These are phyloP conservation scores for Aureobasidium leucospermi DNA, from an alignment of 2,329 filamentous ascomycete species.

Conservation along the genomic window DNA sequence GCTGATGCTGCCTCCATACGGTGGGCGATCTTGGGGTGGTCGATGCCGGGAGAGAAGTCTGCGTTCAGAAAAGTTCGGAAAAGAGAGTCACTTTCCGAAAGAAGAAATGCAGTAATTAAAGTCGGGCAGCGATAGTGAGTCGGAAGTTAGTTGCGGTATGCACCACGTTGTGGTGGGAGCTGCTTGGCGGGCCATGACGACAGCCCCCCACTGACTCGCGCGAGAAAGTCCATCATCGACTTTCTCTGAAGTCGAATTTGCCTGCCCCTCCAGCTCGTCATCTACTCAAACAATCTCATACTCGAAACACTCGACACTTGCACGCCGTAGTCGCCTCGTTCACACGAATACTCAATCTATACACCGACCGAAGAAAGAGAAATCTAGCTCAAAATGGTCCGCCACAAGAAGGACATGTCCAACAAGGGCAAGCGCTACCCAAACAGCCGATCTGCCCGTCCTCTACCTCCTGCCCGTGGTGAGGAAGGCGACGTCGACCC, in stretches of 20 bases:
- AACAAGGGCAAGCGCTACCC: constrained; percentile 64
- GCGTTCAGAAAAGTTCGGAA: background rate
- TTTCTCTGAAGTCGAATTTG: background rate
- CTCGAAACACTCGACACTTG: background rate
- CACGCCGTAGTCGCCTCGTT: background rate
- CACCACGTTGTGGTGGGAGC: constrained; percentile 3
- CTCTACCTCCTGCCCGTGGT: constrained; percentile 16
- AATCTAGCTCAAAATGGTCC: constrained; percentile 60
- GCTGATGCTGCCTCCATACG: constrained; percentile 86
- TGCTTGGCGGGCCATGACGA: background rate
- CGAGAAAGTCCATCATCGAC: background rate
- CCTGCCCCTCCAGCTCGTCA: constrained; percentile 2
- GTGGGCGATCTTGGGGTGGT: constrained; percentile 10
- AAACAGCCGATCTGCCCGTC: constrained; percentile 16
- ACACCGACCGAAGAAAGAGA: background rate
- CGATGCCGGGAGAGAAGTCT: background rate
- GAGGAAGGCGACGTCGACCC: constrained; percentile 24
- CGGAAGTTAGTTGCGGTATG: background rate
- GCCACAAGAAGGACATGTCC: constrained; percentile 87
- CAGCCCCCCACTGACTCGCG: background rate
- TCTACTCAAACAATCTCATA: background rate
- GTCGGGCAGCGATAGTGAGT: background rate
- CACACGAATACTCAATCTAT: background rate
- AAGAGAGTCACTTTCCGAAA: background rate
- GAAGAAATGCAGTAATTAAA: background rate